Evolutionary conservation across 345 rosid genomes (phyloP), one percentile per base, ranked within the genome.

Genomic region (Gynandropsis gynandra): DNA sequence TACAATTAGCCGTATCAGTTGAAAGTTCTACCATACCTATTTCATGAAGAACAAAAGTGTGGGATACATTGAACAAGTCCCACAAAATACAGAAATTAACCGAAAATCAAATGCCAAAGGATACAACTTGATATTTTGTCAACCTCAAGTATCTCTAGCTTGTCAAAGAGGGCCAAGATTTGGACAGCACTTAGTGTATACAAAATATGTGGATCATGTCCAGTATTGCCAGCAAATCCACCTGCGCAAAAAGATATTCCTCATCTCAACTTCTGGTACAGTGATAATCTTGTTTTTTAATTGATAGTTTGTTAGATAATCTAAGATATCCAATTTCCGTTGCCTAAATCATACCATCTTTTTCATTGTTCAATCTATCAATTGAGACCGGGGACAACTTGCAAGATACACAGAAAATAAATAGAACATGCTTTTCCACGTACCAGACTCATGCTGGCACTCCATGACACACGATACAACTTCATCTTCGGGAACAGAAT

Each of bases 201-300:
- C 41, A 78, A 59, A 16, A 87, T 41, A 72, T 83, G 99, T 9
- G 95, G 94, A 53, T 85, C 94, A 55, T 85, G 95, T 46, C 95
- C 94, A 64, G 78, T 48, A 47, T 87, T 92, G 59, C 99, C 97
- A n/a, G 83, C 76, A 83, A 92, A 92, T 8, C 97, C 97, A 52
- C 97, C 97, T 85, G 77, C 67, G 64, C 15, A 46, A 61, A 48
- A 47, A 59, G 12, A 41, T 55, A 15, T 42, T 38, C 12, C 13
- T 59, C 8, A n/a, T 21, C 1, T 16, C 37, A 52, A 40, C 21
- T 19, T 51, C 1, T 4, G 38, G 29, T 38, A n/a, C 34, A 45
- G 42, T 18, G 0, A 57, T 6, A 57, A 24, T 5, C 29, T 2
- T 24, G 5, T 24, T 24, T 24, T 24, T 18, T 4, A 19, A 59